phyloP scores from a whole-genome alignment of 495 filamentous ascomycete species.

The Aspergillus affinis region DNA sequence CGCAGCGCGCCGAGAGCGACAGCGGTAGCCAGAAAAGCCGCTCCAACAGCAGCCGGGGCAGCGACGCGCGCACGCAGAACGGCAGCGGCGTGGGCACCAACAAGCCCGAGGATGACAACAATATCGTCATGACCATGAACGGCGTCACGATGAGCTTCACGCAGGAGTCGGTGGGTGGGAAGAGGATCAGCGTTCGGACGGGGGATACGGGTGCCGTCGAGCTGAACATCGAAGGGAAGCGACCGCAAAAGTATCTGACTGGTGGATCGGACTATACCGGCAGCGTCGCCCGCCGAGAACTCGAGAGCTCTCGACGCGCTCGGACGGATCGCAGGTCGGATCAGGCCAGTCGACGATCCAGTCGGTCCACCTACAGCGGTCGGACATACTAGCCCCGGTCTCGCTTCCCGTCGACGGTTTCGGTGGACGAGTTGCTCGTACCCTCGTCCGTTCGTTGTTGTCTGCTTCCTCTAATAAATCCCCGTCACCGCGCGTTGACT shows the following conservation, averaged over 20 bases:
- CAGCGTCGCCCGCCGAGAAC: constrained; percentile 27
- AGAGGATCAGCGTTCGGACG: constrained; percentile 43
- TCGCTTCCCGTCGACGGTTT: background rate
- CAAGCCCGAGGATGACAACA: constrained; percentile 38
- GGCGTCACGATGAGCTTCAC: constrained; percentile 45
- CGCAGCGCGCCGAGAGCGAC: constrained; percentile 37
- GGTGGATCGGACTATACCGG: constrained; percentile 38
- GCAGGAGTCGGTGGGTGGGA: constrained; percentile 37
- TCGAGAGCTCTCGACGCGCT: constrained; percentile 31
- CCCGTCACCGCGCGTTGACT: background rate
- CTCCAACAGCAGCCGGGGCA: constrained; percentile 46
- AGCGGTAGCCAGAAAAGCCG: constrained; percentile 47
- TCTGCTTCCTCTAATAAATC: background rate
- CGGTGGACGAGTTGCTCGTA: background rate
- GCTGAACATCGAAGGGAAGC: constrained; percentile 39
- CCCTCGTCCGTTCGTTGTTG: background rate
- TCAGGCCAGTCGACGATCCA: constrained; percentile 38
- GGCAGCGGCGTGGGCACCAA: constrained; percentile 32
- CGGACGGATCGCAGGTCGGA: constrained; percentile 41
- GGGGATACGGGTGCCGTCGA: constrained; percentile 39
- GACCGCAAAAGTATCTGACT: constrained; percentile 39
- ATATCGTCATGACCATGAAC: constrained; percentile 44
- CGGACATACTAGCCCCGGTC: constrained; percentile 13
- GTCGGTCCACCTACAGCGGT: constrained; percentile 38
- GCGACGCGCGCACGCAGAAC: constrained; percentile 32